These are phyloP conservation scores for Thalassiosira profunda DNA, from an alignment of 108 stramenopile species.

Conservation along the genomic window DNA sequence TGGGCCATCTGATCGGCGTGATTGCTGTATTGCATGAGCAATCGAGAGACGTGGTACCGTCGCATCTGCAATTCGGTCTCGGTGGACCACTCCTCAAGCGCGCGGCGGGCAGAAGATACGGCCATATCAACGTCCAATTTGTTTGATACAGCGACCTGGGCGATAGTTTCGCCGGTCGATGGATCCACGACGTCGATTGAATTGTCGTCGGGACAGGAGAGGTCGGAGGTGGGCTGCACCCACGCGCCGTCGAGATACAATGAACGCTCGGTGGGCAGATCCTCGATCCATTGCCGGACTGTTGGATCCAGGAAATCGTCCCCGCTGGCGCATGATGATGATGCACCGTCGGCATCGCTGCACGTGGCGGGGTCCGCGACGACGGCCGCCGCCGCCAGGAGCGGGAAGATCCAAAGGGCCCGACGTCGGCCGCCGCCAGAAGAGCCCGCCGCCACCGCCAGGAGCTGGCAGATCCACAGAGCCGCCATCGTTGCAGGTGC, in stretches of 20 bases:
- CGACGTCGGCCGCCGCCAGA: too few species aligned
- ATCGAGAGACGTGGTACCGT: slow-evolving; percentile 3
- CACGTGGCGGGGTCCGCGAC: too few species aligned
- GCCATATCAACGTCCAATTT: slow-evolving; percentile 18
- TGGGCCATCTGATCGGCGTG: slow-evolving; percentile 37
- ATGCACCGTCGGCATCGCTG: too few species aligned
- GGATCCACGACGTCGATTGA: slow-evolving; percentile 30
- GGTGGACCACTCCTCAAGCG: slow-evolving; percentile 14
- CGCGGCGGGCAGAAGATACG: slow-evolving; percentile 20
- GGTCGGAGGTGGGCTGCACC: background rate
- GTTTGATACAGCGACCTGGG: slow-evolving; percentile 6
- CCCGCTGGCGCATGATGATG: background rate
- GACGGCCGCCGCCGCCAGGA: too few species aligned
- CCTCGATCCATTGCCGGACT: background rate
- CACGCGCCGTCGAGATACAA: slow-evolving; percentile 40
- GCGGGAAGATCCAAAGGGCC: too few species aligned
- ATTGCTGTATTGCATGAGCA: slow-evolving; percentile 1
- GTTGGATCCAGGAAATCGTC: background rate
- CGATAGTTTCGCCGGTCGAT: slow-evolving; percentile 14
- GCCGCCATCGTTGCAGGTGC: too few species aligned
- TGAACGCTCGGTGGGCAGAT: background rate
- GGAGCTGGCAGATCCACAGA: too few species aligned
- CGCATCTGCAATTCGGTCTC: slow-evolving; percentile 1
- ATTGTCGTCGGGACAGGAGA: too few species aligned
- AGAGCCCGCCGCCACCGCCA: too few species aligned